Evolutionary conservation across 1,284 basidiomycete genomes (phyloP), one percentile per base, ranked within the genome.

Genomic region (Inonotus hispidus): DNA sequence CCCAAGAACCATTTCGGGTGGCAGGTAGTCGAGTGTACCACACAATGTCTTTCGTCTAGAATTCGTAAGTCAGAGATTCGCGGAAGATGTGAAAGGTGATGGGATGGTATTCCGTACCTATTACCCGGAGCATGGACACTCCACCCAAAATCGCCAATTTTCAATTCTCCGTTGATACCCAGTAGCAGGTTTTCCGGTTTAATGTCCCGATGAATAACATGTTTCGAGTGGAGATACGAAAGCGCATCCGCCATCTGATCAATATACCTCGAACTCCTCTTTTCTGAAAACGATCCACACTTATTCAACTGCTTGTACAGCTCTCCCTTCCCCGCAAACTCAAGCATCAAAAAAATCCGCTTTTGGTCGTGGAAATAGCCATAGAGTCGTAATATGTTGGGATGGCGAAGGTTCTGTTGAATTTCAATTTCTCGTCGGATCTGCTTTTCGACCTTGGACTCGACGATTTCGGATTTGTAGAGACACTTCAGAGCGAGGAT

Each of bases 141-240:
- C 96, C 97, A 99, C 6, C 97, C 97, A 74, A 99, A 99, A 74
- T 99, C 97, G 5, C 87, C 97, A 65, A 99, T 98, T 81, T 99
- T 99, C 66, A 99, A 80, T 72, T 99, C 96, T 49, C 96, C 97
- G 66, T 95, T 92, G 69, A 99, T 86, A 14, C 95, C 96, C 8
- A 99, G 78, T 7, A 99, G 81, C 55, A 99, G 75, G 72, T 99
- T 99, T 76, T 98, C 97, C 0, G 97, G 97, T 75, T 99, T 99
- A 79, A 99, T 99, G 70, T 99, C 97, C 25, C 97, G 87, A 72
- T 99, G 97, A 63, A 99, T 99, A 66, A 99, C 93, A 70, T 99
- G 95, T 72, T 99, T 99, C 60, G 82, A 79, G 73, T 99, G 97
- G 2, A 99, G 81, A 72, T 99, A 99, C 8, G 79, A 79, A 49